Evolutionary conservation across 179 eudicot genomes (phyloP), one percentile per base, ranked within the genome.

Genomic region (Nepenthes alata): DNA sequence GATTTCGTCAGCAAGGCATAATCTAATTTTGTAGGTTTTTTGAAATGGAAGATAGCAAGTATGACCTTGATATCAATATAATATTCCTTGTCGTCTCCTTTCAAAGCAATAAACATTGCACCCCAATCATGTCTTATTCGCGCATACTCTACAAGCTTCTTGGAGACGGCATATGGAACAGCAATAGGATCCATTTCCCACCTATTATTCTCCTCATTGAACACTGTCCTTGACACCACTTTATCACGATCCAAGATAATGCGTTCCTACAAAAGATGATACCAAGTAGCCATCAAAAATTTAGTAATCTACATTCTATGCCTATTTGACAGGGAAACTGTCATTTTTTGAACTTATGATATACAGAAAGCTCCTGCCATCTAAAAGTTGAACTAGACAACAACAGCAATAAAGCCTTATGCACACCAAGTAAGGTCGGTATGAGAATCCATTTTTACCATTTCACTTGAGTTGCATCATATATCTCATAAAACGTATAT

Each of bases 181-280:
- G 91, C 95, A 69, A 87, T 59, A 49, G 97, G 84, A 59, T 90
- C 95, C 71, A 90, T 81, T 70, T 87, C 97, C 91, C 91, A 85
- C 73, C 97, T 74, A 7, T 62, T 80, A 63, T 67, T 70, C 73
- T 87, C 85, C 71, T 85, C 95, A 63, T 85, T 78, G 64, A 72
- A 87, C 75, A 83, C 70, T 48, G 91, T 85, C 78, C 76, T 87
- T 37, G 93, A 85, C 38, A 74, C 75, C 34, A 90, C 86, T 80
- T 93, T 85, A 74, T 90, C 97, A 54, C 95, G 89, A 60, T 87
- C 91, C 80, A 80, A 64, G 60, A 90, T 75, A 67, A 90, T 76
- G 13, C 83, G 81, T 66, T 85, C 91, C 97, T 90, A 70, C 48
- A 74, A 53, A 56, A 55, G 4, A 67, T 11, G 47, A 62, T 44